These are phyloP conservation scores for Colletotrichum incanum DNA, from an alignment of 2,329 filamentous ascomycete genomes.

Conservation along the genomic window DNA sequence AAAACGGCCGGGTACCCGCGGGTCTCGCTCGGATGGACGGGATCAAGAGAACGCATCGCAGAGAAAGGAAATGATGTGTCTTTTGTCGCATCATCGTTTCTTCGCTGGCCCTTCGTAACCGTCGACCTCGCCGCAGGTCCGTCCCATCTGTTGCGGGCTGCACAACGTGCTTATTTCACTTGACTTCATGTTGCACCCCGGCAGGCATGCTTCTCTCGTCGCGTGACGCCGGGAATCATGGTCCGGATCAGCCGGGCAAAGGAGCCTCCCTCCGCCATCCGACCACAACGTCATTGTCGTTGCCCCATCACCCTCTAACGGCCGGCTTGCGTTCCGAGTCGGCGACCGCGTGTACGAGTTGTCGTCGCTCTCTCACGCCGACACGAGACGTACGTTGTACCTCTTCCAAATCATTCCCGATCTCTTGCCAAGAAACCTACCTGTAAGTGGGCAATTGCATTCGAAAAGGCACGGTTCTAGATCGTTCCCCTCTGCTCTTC, in stretches of 20 bases:
- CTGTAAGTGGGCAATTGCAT: background rate
- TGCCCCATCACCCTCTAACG: background rate
- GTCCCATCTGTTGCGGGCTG: background rate
- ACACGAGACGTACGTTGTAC: background rate
- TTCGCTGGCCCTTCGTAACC: background rate
- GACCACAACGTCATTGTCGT: background rate
- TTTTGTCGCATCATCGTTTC: background rate
- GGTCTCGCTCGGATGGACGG: slow-evolving; percentile 15
- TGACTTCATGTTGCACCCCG: slow-evolving; percentile 20
- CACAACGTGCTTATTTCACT: background rate
- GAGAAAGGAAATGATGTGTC: background rate
- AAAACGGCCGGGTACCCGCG: slow-evolving; percentile 6
- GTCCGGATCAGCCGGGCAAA: slow-evolving; percentile 11
- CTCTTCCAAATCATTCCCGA: background rate
- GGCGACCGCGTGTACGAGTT: background rate
- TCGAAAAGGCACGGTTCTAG: slow-evolving; percentile 23
- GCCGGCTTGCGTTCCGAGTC: background rate
- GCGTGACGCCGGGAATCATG: slow-evolving; percentile 18
- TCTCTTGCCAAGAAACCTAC: background rate
- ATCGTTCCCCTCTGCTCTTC: background rate
- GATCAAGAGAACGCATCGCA: background rate
- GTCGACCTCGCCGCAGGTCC: background rate
- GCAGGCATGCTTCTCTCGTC: slow-evolving; percentile 30
- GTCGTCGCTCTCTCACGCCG: background rate
- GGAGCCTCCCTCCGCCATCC: background rate